phyloP scores from a whole-genome alignment of 176 grass and related monocot species.

The Typha latifolia region DNA sequence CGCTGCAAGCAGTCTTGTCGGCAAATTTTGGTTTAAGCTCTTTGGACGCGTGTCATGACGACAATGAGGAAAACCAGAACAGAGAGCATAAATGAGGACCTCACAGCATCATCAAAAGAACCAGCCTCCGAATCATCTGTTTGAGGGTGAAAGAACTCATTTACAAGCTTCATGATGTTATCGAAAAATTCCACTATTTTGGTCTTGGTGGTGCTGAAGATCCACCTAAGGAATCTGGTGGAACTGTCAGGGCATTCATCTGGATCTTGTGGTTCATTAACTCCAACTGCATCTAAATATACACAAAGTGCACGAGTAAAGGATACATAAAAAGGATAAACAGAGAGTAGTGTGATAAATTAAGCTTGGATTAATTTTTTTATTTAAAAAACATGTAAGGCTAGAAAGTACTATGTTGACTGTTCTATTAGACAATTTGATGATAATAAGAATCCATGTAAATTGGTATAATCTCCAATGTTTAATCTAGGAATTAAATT shows the following conservation, averaged over 20 bases:
- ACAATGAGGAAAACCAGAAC: constrained; percentile 78
- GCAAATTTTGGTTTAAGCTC: constrained; percentile 32
- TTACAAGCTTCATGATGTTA: constrained; percentile 42
- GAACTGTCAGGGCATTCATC: constrained; percentile 7
- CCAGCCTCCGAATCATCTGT: constrained; percentile 15
- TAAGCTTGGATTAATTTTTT: neutral
- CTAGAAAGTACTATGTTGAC: no score
- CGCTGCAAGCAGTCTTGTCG: constrained; percentile 38
- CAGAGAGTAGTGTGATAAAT: neutral
- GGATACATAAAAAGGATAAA: neutral
- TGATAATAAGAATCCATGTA: no score
- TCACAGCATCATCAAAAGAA: constrained; percentile 37
- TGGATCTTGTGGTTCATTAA: neutral
- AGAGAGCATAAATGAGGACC: constrained; percentile 66
- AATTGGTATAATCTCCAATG: no score
- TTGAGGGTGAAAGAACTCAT: constrained; percentile 31
- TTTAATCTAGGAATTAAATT: no score
- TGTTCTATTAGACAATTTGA: no score
- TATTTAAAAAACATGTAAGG: neutral
- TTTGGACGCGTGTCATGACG: constrained; percentile 48
- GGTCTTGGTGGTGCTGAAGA: constrained; percentile 42
- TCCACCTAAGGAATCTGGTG: constrained; percentile 24
- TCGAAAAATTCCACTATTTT: constrained; percentile 57
- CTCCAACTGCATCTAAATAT: constrained; percentile 9
- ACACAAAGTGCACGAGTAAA: neutral